phyloP scores from a whole-genome alignment of 805 yeast genomes.

The Metschnikowia matae region DNA sequence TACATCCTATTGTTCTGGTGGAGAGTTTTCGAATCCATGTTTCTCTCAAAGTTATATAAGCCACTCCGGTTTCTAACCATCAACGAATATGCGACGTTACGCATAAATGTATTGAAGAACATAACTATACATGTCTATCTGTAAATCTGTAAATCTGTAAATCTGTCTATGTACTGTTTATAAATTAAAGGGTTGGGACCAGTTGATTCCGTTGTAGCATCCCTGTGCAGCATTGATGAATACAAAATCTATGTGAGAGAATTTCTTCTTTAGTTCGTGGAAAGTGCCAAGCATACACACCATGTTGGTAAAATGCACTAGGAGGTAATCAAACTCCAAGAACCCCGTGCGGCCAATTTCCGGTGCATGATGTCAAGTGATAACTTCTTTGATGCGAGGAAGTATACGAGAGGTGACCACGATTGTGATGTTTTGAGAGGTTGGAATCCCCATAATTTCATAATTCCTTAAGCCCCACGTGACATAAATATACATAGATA shows the following conservation, averaged over 20 bases:
- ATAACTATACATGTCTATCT: too few relatives aligned
- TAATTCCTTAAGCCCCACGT: too few relatives aligned
- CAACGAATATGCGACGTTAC: too few relatives aligned
- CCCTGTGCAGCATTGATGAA: constrained; percentile 91
- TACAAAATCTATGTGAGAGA: constrained; percentile 66
- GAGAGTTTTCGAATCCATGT: too few relatives aligned
- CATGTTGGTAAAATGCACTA: constrained; percentile 90
- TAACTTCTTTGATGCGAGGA: constrained; percentile 76
- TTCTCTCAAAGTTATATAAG: too few relatives aligned
- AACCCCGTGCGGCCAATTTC: constrained; percentile 43
- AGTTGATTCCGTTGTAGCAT: constrained; percentile 80
- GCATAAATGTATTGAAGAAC: too few relatives aligned
- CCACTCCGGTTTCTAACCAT: too few relatives aligned
- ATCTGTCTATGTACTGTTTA: too few relatives aligned
- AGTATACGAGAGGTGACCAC: constrained; percentile 88
- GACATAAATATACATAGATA: too few relatives aligned
- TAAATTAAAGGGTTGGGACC: constrained; percentile 72
- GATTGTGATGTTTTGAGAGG: constrained; percentile 58
- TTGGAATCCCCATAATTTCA: too few relatives aligned
- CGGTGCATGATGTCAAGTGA: constrained; percentile 37
- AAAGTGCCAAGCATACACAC: constrained; percentile 74
- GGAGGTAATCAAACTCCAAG: constrained; percentile 80
- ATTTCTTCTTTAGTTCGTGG: constrained; percentile 63
- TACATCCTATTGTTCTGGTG: too few relatives aligned
- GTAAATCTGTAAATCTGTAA: too few relatives aligned